Evolutionary conservation across 441 rosid species (phyloP), one percentile per base, ranked within the genome.

Genomic region (Arabidopsis lyrata): DNA sequence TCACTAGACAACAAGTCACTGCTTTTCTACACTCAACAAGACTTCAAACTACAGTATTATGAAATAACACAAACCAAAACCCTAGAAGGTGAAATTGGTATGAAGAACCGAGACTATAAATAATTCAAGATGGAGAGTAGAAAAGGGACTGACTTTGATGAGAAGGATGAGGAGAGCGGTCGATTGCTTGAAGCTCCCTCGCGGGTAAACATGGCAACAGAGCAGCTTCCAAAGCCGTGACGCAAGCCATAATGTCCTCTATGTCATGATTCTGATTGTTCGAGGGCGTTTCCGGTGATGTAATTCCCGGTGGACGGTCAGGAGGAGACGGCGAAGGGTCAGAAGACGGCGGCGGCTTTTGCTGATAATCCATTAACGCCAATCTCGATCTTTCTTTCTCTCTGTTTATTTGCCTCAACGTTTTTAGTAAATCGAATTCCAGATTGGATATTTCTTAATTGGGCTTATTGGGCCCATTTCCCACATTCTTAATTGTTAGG

Each of bases 141-240:
- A 5, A 45, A 8, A 63, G 59, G 39, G n/a, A 79, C 88, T 59
- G 11, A 94, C 99, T 92, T 78, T 90, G 99, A 76, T 94, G 99
- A 67, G 99, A 92, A 75, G 91, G 97, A 60, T 90, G 93, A 5
- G 95, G 94, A 58, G 95, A 94, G 20, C 97, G 97, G 75, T 90
- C 95, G 2, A 90, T 90, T 1, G 95, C 97, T 77, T 94, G 99
- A 76, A 94, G 97, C 84, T 92, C 97, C 75, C 97, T 83, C 48
- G 97, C 95, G 4, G 97, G 97, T 63, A 94, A 83, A 82, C 99
- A 94, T 0, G 97, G 99, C 15, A 94, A 87, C 80, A 94, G 78
- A 82, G 95, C 91, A 16, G 92, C 85, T 83, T 92, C 96, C 44
- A 94, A 83, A 1, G 95, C 89, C 70, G 83, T 85, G 73, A 91